Conservation (phyloP, 495 filamentous ascomycete species). For the Penicillium pulvis region DNA sequence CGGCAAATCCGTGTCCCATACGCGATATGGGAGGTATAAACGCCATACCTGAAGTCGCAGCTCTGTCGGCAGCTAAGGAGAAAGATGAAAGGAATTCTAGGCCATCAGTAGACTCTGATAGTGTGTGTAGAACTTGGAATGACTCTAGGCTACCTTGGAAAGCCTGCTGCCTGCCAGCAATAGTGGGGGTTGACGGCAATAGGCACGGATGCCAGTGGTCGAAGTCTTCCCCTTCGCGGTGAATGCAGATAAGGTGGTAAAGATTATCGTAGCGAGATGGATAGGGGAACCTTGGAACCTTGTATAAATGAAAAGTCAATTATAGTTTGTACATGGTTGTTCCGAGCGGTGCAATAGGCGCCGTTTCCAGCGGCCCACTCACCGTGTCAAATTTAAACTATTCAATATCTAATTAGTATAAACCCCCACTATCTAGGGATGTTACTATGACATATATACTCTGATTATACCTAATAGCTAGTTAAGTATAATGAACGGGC, state of each 20-base stretch:
- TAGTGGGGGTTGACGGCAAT: background rate
- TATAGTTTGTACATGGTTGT: slow-evolving; percentile 4
- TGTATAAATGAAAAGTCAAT: slow-evolving; percentile 33
- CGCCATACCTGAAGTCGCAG: slow-evolving; percentile 13
- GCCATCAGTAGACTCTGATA: slow-evolving; percentile 2
- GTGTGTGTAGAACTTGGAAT: background rate
- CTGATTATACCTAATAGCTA: no score
- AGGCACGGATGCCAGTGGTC: background rate
- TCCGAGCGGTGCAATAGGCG: no score
- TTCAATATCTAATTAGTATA: no score
- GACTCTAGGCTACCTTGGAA: background rate
- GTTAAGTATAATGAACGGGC: no score
- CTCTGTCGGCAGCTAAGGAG: slow-evolving; percentile 10
- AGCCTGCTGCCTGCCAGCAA: no score
- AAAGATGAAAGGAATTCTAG: slow-evolving; percentile 7
- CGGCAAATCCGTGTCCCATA: slow-evolving; percentile 8
- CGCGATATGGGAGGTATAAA: slow-evolving; percentile 11
- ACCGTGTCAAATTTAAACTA: no score
- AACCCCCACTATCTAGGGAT: no score
- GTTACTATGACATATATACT: no score
- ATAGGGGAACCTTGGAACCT: slow-evolving; percentile 19
- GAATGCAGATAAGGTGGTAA: background rate
- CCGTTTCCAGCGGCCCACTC: no score
- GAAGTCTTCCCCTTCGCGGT: background rate
- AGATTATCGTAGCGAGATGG: background rate